Conservation (phyloP, 768 basidiomycete genomes). For the Phaeotremella fagi region DNA sequence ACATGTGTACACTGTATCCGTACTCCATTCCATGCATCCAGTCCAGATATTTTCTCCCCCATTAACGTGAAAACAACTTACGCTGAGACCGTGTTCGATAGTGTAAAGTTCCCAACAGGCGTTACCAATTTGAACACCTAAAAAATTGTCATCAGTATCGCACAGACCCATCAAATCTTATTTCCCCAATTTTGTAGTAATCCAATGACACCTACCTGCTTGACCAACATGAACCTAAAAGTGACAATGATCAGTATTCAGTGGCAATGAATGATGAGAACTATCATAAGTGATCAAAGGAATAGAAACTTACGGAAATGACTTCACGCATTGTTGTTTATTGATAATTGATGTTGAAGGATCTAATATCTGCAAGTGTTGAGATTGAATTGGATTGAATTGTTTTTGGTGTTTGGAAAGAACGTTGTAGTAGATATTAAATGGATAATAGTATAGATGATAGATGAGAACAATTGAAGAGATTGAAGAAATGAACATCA, state of each 20-base stretch:
- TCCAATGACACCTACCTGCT: conserved; percentile 54
- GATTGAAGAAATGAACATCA: no score
- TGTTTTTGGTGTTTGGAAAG: neutral
- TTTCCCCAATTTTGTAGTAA: conserved; percentile 8
- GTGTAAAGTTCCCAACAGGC: conserved; percentile 99
- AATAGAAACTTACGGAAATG: conserved; percentile 64
- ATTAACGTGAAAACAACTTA: conserved; percentile 52
- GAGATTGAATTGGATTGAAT: neutral
- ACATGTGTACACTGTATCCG: neutral
- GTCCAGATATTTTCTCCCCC: neutral
- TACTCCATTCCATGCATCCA: neutral
- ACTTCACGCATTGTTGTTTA: conserved; percentile 57
- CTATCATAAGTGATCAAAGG: neutral
- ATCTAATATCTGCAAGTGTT: neutral
- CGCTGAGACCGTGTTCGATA: conserved; percentile 94
- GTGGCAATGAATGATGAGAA: neutral
- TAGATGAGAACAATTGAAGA: neutral
- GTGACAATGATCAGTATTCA: conserved; percentile 11
- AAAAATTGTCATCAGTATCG: neutral
- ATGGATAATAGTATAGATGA: neutral
- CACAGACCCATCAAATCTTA: conserved; percentile 9
- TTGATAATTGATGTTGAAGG: neutral
- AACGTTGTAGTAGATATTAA: neutral
- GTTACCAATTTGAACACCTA: conserved; percentile 64
- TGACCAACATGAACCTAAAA: conserved; percentile 76